These are phyloP conservation scores for Talaromyces sp. DNA, from an alignment of 2,329 filamentous ascomycete genomes.

Conservation along the genomic window DNA sequence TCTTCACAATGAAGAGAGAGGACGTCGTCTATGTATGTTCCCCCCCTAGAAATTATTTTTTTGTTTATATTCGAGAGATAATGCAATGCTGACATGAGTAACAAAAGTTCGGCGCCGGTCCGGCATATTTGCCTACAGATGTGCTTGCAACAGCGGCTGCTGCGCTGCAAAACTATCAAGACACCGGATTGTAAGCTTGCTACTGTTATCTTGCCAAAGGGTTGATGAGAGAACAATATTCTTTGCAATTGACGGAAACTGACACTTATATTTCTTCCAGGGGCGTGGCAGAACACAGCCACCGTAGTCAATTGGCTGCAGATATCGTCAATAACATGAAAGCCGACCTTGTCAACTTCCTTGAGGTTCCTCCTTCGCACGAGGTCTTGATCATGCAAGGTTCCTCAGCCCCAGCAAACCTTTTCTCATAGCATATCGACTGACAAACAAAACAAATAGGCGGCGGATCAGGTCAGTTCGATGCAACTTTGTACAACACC, in stretches of 20 bases:
- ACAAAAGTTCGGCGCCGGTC: conserved; percentile 71
- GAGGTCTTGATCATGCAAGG: conserved; percentile 76
- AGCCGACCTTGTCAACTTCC: conserved; percentile 63
- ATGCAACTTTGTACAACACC: conserved; percentile 77
- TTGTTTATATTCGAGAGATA: no score
- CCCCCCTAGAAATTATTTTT: no score
- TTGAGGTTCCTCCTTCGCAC: conserved; percentile 82
- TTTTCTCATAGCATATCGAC: conserved; percentile 39
- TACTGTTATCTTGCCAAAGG: background rate
- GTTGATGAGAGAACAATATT: background rate
- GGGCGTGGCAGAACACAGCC: conserved; percentile 84
- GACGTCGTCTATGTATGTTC: conserved; percentile 62
- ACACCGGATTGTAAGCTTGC: conserved; percentile 58
- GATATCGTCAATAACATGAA: conserved; percentile 77
- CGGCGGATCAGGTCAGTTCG: conserved; percentile 82
- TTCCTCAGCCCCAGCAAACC: conserved; percentile 34
- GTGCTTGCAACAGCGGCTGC: conserved; percentile 73
- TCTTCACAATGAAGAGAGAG: conserved; percentile 42
- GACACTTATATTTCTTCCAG: background rate
- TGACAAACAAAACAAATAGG: conserved; percentile 20
- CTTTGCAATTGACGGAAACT: background rate
- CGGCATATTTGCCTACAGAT: conserved; percentile 75
- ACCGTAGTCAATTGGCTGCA: conserved; percentile 74
- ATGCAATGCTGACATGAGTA: no score
- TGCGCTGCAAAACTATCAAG: conserved; percentile 76